These are phyloP conservation scores for Pythium diclinum DNA, from an alignment of 352 stramenopile species.

Conservation along the genomic window DNA sequence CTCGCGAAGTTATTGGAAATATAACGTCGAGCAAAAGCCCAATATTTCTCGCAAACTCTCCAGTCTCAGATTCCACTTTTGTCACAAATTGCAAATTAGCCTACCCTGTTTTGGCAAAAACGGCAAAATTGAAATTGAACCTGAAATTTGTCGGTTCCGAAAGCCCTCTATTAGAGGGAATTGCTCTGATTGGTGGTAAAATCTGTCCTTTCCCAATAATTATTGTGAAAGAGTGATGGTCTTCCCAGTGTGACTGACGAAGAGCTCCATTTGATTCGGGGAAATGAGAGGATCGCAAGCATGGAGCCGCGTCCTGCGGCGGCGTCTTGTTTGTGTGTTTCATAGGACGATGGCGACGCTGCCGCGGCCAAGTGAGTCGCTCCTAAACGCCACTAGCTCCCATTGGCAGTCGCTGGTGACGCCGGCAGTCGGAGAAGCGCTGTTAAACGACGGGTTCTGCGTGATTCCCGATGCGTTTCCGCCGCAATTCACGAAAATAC, in stretches of 20 bases:
- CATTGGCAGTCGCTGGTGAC: conserved; percentile 37
- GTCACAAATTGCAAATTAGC: too few relatives aligned
- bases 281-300: conserved; percentile 10
- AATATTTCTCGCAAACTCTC: too few relatives aligned
- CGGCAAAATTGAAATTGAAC: too few relatives aligned
- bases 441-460: conserved; percentile 53
- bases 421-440: conserved; percentile 20
- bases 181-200: too few relatives aligned
- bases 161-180: too few relatives aligned
- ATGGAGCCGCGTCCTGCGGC: not conserved
- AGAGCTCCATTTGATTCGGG: not conserved
- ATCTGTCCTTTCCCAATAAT: not conserved
- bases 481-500: conserved; percentile 33
- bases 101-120: too few relatives aligned
- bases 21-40: too few relatives aligned
- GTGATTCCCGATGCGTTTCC: conserved; percentile 54
- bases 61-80: too few relatives aligned
- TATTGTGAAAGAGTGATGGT: not conserved
- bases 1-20: too few relatives aligned
- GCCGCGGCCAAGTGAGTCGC: not conserved
- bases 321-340: conserved; percentile 2
- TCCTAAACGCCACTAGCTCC: conserved; percentile 3
- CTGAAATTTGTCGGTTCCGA: too few relatives aligned
- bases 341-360: not conserved
- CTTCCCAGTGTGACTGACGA: not conserved